Conservation (phyloP, 352 stramenopile genomes). For the Globisporangium nodosum region DNA sequence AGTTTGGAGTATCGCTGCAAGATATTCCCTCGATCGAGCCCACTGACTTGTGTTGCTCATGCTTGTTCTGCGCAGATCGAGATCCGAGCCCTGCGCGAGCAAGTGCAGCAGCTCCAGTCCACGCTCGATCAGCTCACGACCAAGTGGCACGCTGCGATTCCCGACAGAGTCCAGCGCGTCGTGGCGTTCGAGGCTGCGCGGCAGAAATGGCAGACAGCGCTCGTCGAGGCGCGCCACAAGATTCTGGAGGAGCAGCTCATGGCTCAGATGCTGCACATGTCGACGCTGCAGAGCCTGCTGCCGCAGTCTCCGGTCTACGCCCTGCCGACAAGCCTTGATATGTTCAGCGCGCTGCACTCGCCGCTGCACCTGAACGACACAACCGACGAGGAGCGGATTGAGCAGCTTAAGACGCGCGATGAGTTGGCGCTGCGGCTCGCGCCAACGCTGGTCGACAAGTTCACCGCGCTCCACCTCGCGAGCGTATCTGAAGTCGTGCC, state of each 20-base stretch:
- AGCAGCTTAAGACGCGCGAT: slow-evolving; percentile 25
- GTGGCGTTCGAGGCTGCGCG: slow-evolving; percentile 2
- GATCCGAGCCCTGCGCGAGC: slow-evolving; percentile 1
- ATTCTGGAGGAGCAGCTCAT: slow-evolving; percentile 1
- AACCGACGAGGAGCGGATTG: slow-evolving; percentile 15
- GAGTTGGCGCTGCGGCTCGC: slow-evolving; percentile 22
- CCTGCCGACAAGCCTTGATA: not conserved
- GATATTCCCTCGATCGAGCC: not conserved
- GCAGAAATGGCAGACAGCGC: slow-evolving; percentile 6
- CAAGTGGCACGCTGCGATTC: slow-evolving; percentile 3
- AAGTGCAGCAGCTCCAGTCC: slow-evolving; percentile 2
- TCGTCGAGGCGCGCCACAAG: slow-evolving; percentile 7
- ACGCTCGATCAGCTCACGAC: not conserved
- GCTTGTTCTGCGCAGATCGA: not conserved
- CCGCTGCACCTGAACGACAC: slow-evolving; percentile 5
- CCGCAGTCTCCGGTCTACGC: slow-evolving; percentile 5
- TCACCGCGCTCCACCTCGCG: slow-evolving; percentile 25
- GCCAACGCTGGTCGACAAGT: slow-evolving; percentile 30
- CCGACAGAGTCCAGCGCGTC: not conserved
- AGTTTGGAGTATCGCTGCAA: no score
- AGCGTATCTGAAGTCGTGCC: slow-evolving; percentile 22
- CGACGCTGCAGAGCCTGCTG: slow-evolving; percentile 8
- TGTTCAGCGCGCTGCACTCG: slow-evolving; percentile 5
- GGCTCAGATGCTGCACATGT: slow-evolving; percentile 10
- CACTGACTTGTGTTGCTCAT: not conserved